Conservation (phyloP, 2,329 filamentous ascomycete species). For the Colletotrichum tamarilloi region DNA sequence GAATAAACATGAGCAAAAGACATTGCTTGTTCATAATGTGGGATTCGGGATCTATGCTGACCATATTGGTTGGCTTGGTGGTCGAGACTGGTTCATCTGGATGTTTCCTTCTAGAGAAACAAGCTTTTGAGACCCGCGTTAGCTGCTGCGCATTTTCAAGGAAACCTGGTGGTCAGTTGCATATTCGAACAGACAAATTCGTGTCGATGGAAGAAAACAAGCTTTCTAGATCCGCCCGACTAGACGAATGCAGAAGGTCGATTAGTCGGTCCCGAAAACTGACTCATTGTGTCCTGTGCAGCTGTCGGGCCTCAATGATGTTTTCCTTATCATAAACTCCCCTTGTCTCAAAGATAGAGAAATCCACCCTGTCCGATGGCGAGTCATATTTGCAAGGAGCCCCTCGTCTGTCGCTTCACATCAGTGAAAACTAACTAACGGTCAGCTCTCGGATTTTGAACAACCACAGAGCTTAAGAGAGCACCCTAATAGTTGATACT, state of each 20-base stretch:
- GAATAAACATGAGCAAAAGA: not conserved
- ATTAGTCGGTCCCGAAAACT: not conserved
- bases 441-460: not conserved
- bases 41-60: not conserved
- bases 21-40: not conserved
- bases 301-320: not conserved
- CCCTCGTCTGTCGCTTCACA: not conserved
- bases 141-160: not conserved
- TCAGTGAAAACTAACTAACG: not conserved
- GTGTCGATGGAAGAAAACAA: not conserved
- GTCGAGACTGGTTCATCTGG: not conserved
- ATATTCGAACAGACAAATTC: not conserved
- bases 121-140: not conserved
- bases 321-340: not conserved
- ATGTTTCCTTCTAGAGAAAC: not conserved
- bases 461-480: not conserved
- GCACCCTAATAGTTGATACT: not conserved
- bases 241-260: slow-evolving; percentile 14
- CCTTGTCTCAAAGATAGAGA: not conserved
- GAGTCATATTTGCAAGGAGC: slow-evolving; percentile 4
- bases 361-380: not conserved
- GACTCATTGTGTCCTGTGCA: not conserved
- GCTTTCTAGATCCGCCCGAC: slow-evolving; percentile 4
- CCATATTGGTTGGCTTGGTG: not conserved
- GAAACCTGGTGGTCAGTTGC: not conserved